Conservation (phyloP, 164 flowering plant species). For the Litsea cubeba region DNA sequence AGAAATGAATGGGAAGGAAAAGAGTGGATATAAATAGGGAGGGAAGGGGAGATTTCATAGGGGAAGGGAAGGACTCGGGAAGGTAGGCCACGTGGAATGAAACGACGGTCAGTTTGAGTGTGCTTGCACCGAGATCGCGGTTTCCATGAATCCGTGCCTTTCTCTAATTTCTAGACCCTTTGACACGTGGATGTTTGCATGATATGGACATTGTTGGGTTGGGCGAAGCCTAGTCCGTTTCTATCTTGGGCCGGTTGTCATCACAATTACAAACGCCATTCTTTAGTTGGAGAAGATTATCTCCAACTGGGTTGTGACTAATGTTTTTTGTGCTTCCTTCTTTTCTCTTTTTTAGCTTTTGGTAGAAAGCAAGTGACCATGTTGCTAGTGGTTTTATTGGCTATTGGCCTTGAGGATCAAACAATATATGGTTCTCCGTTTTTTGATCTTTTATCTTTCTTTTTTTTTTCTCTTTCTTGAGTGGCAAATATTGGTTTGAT, state of each 20-base stretch:
- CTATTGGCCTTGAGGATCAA: too few relatives aligned
- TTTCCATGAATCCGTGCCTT: not conserved
- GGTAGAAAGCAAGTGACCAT: too few relatives aligned
- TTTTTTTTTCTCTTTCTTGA: too few relatives aligned
- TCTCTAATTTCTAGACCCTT: not conserved
- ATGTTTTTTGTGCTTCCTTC: too few relatives aligned
- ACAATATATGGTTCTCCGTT: too few relatives aligned
- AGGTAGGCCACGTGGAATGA: conserved; percentile 3
- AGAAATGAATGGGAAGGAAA: not conserved
- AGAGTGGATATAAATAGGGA: not conserved
- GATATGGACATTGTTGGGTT: not conserved
- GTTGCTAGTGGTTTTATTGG: too few relatives aligned
- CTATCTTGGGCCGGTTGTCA: too few relatives aligned
- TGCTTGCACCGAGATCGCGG: conserved; percentile 35
- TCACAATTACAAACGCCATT: too few relatives aligned
- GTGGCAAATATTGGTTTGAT: too few relatives aligned
- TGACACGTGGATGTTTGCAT: not conserved
- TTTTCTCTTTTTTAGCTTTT: too few relatives aligned
- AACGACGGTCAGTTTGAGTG: conserved; percentile 9
- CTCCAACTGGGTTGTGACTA: not conserved
- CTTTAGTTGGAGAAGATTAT: too few relatives aligned
- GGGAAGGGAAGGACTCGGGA: conserved; percentile 3
- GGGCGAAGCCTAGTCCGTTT: not conserved
- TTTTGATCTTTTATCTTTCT: too few relatives aligned
- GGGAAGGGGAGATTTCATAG: not conserved